Evolutionary conservation across 345 rosid genomes (phyloP).

Genomic region (Physaria fendleri): DNA sequence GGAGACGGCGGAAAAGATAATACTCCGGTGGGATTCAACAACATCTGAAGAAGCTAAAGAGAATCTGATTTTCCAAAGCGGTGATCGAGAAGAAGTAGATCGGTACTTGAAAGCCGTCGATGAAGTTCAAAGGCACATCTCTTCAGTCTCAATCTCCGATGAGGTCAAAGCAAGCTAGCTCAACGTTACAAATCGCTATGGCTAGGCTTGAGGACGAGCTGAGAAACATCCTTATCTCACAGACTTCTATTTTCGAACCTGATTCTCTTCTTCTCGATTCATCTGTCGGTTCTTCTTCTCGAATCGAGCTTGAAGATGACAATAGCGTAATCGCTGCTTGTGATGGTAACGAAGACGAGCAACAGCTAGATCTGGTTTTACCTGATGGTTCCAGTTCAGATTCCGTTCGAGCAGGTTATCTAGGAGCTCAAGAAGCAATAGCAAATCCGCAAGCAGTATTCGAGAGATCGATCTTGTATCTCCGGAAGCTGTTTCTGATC

Average conservation of each 20-base stretch:
- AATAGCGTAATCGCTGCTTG: neutral
- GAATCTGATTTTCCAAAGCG: conserved; percentile 66
- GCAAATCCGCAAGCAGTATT: conserved; percentile 26
- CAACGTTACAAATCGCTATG: conserved; percentile 92
- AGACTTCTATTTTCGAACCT: conserved; percentile 50
- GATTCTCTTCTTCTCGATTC: conserved; percentile 37
- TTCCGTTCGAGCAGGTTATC: conserved; percentile 30
- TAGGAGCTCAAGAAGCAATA: conserved; percentile 22
- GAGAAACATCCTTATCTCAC: conserved; percentile 58
- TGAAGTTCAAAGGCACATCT: conserved; percentile 50
- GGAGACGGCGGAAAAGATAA: conserved; percentile 64
- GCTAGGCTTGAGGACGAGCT: conserved; percentile 96
- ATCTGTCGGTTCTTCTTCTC: conserved; percentile 27
- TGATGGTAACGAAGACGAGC: neutral
- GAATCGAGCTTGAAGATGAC: conserved; percentile 31
- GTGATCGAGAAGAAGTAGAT: conserved; percentile 69
- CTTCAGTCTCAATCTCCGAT: conserved; percentile 36
- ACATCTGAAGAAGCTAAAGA: conserved; percentile 70
- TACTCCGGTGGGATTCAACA: conserved; percentile 81
- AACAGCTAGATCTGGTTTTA: conserved; percentile 16
- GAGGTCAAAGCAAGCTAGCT: conserved; percentile 50
- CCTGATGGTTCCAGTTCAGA: conserved; percentile 6
- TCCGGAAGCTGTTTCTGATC: conserved; percentile 26
- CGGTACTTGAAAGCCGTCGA: conserved; percentile 80
- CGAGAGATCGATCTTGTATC: conserved; percentile 31